Evolutionary conservation across 2,329 filamentous ascomycete species (phyloP).

Genomic region (Nothopassalora personata): DNA sequence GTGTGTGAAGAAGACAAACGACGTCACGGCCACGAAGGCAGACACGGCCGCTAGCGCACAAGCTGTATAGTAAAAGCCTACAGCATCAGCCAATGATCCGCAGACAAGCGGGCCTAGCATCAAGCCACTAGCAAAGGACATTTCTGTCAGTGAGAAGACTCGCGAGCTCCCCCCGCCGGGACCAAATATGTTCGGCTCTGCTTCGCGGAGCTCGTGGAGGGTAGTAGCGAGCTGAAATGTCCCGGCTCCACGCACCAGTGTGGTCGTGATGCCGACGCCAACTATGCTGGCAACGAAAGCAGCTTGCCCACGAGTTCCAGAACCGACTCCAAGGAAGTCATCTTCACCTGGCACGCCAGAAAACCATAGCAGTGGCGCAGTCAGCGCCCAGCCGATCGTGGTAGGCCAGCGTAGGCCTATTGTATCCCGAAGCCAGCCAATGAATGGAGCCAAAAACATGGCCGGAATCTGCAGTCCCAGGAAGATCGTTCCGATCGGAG

Average conservation of each 20-base stretch:
- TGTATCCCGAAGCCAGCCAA: constrained; percentile 17
- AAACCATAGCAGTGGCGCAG: constrained; percentile 16
- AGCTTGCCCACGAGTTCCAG: constrained; percentile 7
- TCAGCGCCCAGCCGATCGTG: constrained; percentile 13
- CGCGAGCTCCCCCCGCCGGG: constrained; percentile 13
- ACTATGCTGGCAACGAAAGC: constrained; percentile 16
- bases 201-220: constrained; percentile 9
- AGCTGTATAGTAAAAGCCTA: constrained; percentile 14
- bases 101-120: constrained; percentile 17
- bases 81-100: constrained; percentile 11
- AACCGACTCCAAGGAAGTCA: constrained; percentile 11
- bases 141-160: constrained; percentile 18
- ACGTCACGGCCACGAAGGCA: constrained; percentile 6
- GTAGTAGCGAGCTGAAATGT: constrained; percentile 15
- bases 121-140: constrained; percentile 13
- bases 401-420: constrained; percentile 16
- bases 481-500: constrained; percentile 15
- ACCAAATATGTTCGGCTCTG: constrained; percentile 16
- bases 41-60: constrained; percentile 8
- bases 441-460: constrained; percentile 14
- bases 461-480: constrained; percentile 16
- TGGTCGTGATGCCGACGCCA: constrained; percentile 8
- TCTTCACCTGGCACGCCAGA: constrained; percentile 14
- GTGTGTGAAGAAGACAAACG: constrained; percentile 17
- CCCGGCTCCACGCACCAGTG: constrained; percentile 15